Base-by-base conservation (phyloP, 192 early-diverging fungal species). In the Backusella macrospora region DNA sequence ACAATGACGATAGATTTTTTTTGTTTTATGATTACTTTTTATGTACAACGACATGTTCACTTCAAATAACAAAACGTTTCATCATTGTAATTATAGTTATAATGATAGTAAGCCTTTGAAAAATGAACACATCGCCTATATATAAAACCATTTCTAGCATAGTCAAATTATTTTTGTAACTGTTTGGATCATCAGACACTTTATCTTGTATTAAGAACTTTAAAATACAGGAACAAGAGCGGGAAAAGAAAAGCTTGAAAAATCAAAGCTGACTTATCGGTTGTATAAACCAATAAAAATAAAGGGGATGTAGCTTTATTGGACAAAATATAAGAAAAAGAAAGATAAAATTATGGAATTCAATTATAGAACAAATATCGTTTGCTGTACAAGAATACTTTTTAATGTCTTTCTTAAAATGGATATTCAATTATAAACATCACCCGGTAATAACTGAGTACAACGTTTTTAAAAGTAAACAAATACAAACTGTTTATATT, bases 401-500 rank as follows among this genome's bases (percentile, higher is more conserved):
- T 55, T 55, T 55, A 55, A 55, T 55, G 23, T 23, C 21, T 23
- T 55, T n/a, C 52, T 55, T 55, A 55, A 55, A 55, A 55, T 23
- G 52, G 52, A 55, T 55, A 55, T 55, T 55, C 23, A 2, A 55
- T 21, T 23, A 23, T 55, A 55, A 55, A 55, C 52, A 55, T 55
- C 52, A 55, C 18, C 52, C 3, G 52, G 13, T 55, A 21, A 23
- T 55, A 55, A 23, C 21, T 55, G 52, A 23, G 12, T 23, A 23
- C 12, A 4, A 6, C 18, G 14, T 21, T 23, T 10, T 55, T 55
- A 55, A 1, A 8, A 55, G 8, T 49, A 49, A 49, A 49, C 48
- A 49, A 49, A 49, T 1, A 49, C 48, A 49, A n/a, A 49, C 9
- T 49, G 48, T 23, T 23, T 23, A 4, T 23, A 55, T 12, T 55